These are phyloP conservation scores for Camellia granthamiana DNA, from an alignment of 148 eudicot genomes.

Conservation along the genomic window DNA sequence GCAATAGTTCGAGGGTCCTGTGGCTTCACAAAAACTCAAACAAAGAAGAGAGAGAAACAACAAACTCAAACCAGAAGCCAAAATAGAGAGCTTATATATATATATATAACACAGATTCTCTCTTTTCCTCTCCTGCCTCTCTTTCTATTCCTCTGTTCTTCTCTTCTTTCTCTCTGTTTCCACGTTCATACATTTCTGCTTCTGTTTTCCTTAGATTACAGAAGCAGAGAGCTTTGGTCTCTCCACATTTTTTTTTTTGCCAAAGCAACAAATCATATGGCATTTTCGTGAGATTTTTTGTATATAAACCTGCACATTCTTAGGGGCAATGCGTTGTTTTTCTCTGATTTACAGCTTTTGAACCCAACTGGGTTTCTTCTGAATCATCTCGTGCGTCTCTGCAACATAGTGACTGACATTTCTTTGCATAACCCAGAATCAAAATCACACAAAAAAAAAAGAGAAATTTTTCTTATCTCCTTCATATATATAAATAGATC, in stretches of 20 bases:
- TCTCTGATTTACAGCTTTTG: constrained; percentile 7
- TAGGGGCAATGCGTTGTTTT: not conserved
- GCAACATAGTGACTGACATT: constrained; percentile 10
- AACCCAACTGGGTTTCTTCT: not conserved
- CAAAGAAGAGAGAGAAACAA: not conserved
- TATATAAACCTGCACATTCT: not conserved
- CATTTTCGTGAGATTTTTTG: not conserved
- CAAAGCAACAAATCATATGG: not conserved
- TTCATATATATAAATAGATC: constrained; percentile 8
- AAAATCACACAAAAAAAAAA: constrained; percentile 18
- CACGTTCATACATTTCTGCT: constrained; percentile 13
- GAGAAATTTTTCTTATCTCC: constrained; percentile 15
- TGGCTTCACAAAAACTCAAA: not conserved
- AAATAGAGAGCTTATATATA: constrained; percentile 20
- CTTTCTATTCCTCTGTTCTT: not conserved
- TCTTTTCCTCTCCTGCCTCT: constrained; percentile 6
- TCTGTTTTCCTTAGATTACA: constrained; percentile 20
- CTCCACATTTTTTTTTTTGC: not conserved
- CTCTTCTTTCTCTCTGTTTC: not conserved
- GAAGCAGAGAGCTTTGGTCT: constrained; percentile 8
- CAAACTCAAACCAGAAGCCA: constrained; percentile 22
- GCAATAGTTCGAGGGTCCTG: not conserved
- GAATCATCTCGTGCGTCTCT: not conserved
- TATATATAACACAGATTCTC: not conserved
- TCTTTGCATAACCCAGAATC: constrained; percentile 32